These are phyloP conservation scores for Rhodotorula sp. DNA, from an alignment of 1,284 basidiomycete species.

Conservation along the genomic window DNA sequence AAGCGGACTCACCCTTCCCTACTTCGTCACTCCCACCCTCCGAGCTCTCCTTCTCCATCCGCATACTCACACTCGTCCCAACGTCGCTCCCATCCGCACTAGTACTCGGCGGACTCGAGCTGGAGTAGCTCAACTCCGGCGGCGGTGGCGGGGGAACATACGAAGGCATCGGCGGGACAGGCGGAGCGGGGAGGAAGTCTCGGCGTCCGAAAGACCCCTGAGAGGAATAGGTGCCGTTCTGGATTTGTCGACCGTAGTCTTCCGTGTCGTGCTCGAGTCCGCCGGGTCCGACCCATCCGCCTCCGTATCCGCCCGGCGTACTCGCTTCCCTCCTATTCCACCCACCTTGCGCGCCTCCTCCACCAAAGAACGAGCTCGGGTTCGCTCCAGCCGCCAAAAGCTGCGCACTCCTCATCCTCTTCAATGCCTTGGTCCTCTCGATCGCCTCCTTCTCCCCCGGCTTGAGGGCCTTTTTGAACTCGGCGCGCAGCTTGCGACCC, in stretches of 20 bases:
- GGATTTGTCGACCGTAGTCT: slow-evolving; percentile 34
- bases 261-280: slow-evolving; percentile 14
- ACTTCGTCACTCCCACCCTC: neutral
- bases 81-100: slow-evolving; percentile 12
- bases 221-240: neutral
- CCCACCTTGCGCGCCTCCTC: neutral
- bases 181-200: neutral
- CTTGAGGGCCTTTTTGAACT: slow-evolving; percentile 99
- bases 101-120: neutral
- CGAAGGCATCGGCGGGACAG: neutral
- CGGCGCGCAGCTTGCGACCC: slow-evolving; percentile 95
- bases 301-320: slow-evolving; percentile 10
- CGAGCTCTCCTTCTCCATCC: slow-evolving; percentile 10
- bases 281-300: neutral
- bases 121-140: neutral
- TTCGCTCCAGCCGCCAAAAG: slow-evolving; percentile 20
- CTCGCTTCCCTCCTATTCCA: slow-evolving; percentile 24
- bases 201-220: neutral
- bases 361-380: slow-evolving; percentile 20
- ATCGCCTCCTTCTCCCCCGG: slow-evolving; percentile 99
- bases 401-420: slow-evolving; percentile 70
- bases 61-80: slow-evolving; percentile 31
- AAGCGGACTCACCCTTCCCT: slow-evolving; percentile 10
- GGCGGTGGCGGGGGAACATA: neutral
- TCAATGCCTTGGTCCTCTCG: slow-evolving; percentile 97